Evolutionary conservation across 176 grass and related monocot genomes (phyloP).

Genomic region (Rhynchospora breviuscula): DNA sequence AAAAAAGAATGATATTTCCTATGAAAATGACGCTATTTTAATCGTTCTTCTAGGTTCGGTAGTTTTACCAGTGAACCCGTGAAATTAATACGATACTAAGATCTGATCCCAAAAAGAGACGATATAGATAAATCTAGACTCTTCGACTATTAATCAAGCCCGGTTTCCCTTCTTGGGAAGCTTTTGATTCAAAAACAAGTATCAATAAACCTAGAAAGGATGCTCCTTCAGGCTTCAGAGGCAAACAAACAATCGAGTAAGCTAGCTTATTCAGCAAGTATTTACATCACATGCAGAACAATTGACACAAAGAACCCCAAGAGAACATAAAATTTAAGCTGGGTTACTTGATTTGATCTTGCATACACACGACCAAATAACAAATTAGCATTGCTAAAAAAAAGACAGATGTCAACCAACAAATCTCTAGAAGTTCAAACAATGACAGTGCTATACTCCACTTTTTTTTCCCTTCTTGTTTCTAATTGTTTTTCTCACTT

Average conservation of each 20-base stretch:
- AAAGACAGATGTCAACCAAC: not conserved
- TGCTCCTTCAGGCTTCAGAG: not conserved
- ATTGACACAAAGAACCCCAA: not conserved
- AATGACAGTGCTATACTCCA: not conserved
- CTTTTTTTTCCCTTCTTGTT: not conserved
- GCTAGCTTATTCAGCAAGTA: not conserved
- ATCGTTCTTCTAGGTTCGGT: not conserved
- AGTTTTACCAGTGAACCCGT: not conserved
- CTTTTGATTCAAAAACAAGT: no score
- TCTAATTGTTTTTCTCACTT: slow-evolving; percentile 10
- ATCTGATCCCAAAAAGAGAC: not conserved
- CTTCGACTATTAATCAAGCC: no score
- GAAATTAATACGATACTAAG: not conserved
- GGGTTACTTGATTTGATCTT: not conserved
- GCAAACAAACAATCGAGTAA: not conserved
- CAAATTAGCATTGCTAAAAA: slow-evolving; percentile 12
- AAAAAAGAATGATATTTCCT: not conserved
- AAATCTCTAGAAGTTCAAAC: not conserved
- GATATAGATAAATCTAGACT: no score
- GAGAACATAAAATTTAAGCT: no score
- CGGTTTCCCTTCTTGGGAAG: no score
- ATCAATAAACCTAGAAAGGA: not conserved
- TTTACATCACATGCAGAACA: slow-evolving; percentile 14
- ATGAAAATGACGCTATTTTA: not conserved
- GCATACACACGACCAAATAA: not conserved